phyloP scores from a whole-genome alignment of 2,329 filamentous ascomycete genomes.

The Corynespora cassiicola region DNA sequence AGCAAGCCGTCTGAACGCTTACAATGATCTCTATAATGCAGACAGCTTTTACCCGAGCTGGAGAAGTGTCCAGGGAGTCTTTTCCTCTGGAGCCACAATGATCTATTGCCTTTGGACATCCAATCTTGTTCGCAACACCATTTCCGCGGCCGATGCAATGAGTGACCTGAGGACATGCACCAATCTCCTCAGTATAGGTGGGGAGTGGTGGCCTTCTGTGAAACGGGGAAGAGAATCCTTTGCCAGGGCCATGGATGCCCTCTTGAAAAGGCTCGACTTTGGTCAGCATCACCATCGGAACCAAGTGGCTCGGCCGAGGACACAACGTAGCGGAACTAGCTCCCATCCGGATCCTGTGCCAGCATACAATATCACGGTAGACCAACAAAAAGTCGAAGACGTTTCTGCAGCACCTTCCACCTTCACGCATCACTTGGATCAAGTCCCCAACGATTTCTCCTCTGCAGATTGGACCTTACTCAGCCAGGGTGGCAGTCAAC shows the following conservation, averaged over 20 bases:
- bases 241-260: slow-evolving; percentile 11
- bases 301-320: too few relatives aligned
- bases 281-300: too few relatives aligned
- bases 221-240: slow-evolving; percentile 12
- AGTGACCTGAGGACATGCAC: slow-evolving; percentile 41
- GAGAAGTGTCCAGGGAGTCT: slow-evolving; percentile 49
- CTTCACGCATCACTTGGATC: too few relatives aligned
- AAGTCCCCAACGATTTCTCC: too few relatives aligned
- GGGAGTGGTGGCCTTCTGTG: slow-evolving; percentile 51
- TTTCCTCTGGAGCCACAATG: slow-evolving; percentile 46
- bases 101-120: slow-evolving; percentile 50
- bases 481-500: too few relatives aligned
- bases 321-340: too few relatives aligned
- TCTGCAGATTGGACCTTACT: slow-evolving; percentile 9
- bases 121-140: slow-evolving; percentile 26
- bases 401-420: too few relatives aligned
- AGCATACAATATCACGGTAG: too few relatives aligned
- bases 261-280: slow-evolving; percentile 6
- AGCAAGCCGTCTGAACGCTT: slow-evolving; percentile 32
- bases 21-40: slow-evolving; percentile 37
- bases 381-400: too few relatives aligned
- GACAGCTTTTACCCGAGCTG: slow-evolving; percentile 42
- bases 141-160: slow-evolving; percentile 26
- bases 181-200: slow-evolving; percentile 46
- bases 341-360: too few relatives aligned